Base-by-base conservation (phyloP, 768 basidiomycete species). In the Psilocybe cubensis region DNA sequence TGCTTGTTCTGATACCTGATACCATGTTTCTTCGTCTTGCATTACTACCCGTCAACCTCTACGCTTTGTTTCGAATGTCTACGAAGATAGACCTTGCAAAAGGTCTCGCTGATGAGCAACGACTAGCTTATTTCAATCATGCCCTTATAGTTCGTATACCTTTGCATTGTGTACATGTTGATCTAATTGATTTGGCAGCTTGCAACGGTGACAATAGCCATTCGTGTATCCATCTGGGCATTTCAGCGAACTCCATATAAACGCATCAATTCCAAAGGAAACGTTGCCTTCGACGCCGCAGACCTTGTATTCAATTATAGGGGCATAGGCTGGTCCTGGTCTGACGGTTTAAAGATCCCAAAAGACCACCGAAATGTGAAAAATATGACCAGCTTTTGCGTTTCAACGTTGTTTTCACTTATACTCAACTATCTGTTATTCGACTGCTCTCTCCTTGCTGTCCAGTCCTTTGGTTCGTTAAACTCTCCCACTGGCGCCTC, bases 271-370 rank as follows among this genome's bases (percentile, higher is more conserved):
- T 58, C 59, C 42, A 61, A 41, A 11, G 46, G 57, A n/a, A n/a
- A n/a, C 42, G 49, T 66, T 48, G 56, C 72, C 4, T 56, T 68
- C 41, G 79, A 89, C 54, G 79, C 80, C 2, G 59, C 78, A 11
- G 85, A 88, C 52, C 75, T 89, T 18, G 59, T 58, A 21, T 72
- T 70, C 61, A 85, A 79, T 57, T 61, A 83, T 12, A 83, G 88
- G 14, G 88, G 87, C 6, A 64, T 74, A 43, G 85, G 83, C 12
- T 89, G 87, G 87, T 71, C 80, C 41, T 87, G 84, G 81, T 83
- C 85, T 1, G 60, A 68, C 27, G 74, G 75, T 48, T 67, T 80
- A 18, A 71, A 74, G 54, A 49, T 81, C 23, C 75, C 81, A 4
- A 67, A 55, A 4, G 79, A 82, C 59, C 76, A 72, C 9, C 79